Base-by-base conservation (phyloP, 345 rosid genomes). In the Anacardium occidentale region DNA sequence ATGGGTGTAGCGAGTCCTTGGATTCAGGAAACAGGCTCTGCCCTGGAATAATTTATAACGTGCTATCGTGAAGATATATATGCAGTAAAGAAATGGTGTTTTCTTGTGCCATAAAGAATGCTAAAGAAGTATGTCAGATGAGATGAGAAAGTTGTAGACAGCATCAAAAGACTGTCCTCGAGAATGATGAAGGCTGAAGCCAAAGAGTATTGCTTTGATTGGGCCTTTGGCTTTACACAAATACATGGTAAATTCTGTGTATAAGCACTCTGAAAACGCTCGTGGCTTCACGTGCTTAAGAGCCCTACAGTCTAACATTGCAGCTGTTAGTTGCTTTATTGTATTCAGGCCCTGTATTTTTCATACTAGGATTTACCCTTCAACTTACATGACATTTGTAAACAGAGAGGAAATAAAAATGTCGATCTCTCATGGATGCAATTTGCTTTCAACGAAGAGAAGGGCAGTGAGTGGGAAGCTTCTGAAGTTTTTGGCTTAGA, bases 171-270 rank as follows among this genome's bases (percentile, higher is more conserved):
- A 62, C 78, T 45, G 58, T 18, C 72, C 82, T 83, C 82, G 83
- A 80, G 60, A 83, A 60, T 40, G 82, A 56, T 55, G 77, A 83
- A 80, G 78, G 86, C 70, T 72, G 51, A 64, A 61, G 42, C 20
- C 3, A 63, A 66, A 25, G 62, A 37, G 52, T 50, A 52, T 13
- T 12, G 14, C 29, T 7, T 54, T 56, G 18, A 68, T n/a, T n/a
- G 3, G 32, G 32, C 32, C 77, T 75, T 77, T 81, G 68, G 84
- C 74, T 81, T 77, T 77, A n/a, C 61, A 52, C 40, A 47, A 50
- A 15, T 50, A 9, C 42, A 48, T 66, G 48, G n/a, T 15, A 17
- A 26, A 47, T 76, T 70, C 22, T 34, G 22, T 12, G 29, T 59
- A n/a, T 52, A 67, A 10, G 1, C 40, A 45, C 70, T 50, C 22